Percentiles rank a stretch among this genome's conserved stretches.
Conservation (phyloP, 2,329 filamentous ascomycete genomes). For the Colletotrichum sp. region DNA sequence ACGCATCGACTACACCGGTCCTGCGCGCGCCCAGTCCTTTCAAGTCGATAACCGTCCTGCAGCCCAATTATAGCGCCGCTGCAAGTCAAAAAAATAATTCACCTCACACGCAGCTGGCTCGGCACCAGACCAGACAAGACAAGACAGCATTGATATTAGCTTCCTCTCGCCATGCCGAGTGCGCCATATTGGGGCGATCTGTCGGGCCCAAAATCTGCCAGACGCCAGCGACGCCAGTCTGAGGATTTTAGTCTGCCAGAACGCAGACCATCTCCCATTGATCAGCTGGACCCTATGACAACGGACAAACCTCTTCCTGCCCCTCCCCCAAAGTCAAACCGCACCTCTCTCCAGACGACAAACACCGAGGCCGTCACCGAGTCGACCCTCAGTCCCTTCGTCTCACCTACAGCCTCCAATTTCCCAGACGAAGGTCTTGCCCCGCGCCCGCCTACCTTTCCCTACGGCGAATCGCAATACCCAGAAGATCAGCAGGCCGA, state of each 20-base stretch:
- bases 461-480: slow-evolving; percentile 48
- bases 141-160: slow-evolving; percentile 16
- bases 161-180: slow-evolving; percentile 22
- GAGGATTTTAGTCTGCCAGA: slow-evolving; percentile 19
- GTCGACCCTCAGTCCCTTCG: slow-evolving; percentile 63
- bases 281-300: slow-evolving; percentile 1
- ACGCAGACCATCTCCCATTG: slow-evolving; percentile 24
- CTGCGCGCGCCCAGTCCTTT: background rate
- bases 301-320: slow-evolving; percentile 4
- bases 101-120: background rate
- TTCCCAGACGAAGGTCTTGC: slow-evolving; percentile 58
- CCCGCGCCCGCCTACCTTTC: slow-evolving; percentile 63
- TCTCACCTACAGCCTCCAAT: slow-evolving; percentile 57
- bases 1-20: background rate
- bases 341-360: slow-evolving; percentile 60
- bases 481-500: slow-evolving; percentile 47
- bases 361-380: slow-evolving; percentile 61
- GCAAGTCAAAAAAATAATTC: background rate
- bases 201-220: slow-evolving; percentile 23
- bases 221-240: slow-evolving; percentile 23
- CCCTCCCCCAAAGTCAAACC: slow-evolving; percentile 39
- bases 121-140: slow-evolving; percentile 27
- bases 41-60: slow-evolving; percentile 6
- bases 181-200: slow-evolving; percentile 60
- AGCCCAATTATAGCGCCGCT: slow-evolving; percentile 14